Base-by-base conservation (phyloP, 257 asterid genomes). In the Galeopsis tetrahit region DNA sequence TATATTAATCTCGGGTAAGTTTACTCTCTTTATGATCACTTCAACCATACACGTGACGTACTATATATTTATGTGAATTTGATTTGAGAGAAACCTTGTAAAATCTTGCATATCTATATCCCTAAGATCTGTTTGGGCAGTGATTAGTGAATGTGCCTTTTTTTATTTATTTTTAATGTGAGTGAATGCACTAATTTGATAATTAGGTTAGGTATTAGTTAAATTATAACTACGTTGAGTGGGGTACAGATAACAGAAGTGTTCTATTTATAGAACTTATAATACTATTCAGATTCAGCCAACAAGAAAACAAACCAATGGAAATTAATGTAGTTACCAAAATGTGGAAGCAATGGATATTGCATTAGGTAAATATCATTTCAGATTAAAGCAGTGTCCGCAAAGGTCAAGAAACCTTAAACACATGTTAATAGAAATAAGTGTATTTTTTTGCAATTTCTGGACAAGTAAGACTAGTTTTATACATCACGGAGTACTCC, bases 201-300 rank as follows among this genome's bases (percentile, higher is more conserved):
- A 38, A 4, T 38, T 2, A 38, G 4, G 39, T 8, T 21, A 28
- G 40, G 34, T 28, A 10, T 39, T 39, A 56, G 71, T 66, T 31
- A 7, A 21, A 21, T 21, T 21, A n/a, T n/a, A 68, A 36, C 61
- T 36, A 68, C 10, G 38, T 42, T 64, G 48, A 9, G 46, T 33
- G 64, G 35, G 17, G 28, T 66, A 73, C 51, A 21, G 28, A 21
- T 21, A n/a, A n/a, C n/a, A 31, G 31, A 73, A 64, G 66, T 35
- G 39, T 14, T 55, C n/a, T 10, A 44, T 38, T 8, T 6, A 52
- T 65, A 43, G 32, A 42, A 13, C 7, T 42, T 39, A 4, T 55
- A 6, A 14, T 51, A 51, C 13, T 36, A 15, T 59, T 44, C 34
- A 71, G 61, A 46, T 43, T 70, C 7, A 52, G 52, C 63, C 44